Percentiles rank a stretch among this genome's conserved stretches.
These are phyloP conservation scores for Osmanthus fragrans DNA, from an alignment of 257 asterid genomes.

Conservation along the genomic window DNA sequence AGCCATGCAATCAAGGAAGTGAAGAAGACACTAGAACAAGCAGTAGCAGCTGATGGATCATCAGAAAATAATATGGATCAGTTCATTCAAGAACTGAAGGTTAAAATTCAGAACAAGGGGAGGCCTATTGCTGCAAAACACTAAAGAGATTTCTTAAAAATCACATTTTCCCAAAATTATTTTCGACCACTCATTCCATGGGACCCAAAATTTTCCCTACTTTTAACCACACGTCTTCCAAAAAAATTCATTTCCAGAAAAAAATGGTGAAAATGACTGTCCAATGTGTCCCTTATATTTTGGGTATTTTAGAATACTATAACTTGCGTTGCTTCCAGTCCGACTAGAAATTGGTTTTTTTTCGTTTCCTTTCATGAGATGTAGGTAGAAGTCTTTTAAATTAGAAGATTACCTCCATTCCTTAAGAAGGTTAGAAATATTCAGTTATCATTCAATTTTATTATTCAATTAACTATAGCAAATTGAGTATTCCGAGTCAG, in stretches of 20 bases:
- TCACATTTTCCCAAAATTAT: too few relatives aligned
- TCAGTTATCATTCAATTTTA: too few relatives aligned
- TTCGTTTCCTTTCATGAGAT: too few relatives aligned
- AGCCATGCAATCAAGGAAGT: constrained; percentile 30
- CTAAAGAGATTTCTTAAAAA: not conserved
- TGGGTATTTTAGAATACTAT: not conserved
- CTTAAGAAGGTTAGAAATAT: too few relatives aligned
- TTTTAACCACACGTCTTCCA: too few relatives aligned
- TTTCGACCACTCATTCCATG: too few relatives aligned
- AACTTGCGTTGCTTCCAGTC: not conserved
- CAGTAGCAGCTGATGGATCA: constrained; percentile 35
- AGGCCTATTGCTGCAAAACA: not conserved
- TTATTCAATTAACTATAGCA: too few relatives aligned
- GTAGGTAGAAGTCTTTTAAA: too few relatives aligned
- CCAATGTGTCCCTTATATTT: not conserved
- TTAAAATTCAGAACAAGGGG: constrained; percentile 16
- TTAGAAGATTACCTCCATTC: not conserved
- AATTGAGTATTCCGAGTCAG: too few relatives aligned
- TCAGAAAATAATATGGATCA: constrained; percentile 35
- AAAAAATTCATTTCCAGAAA: too few relatives aligned
- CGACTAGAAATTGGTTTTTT: not conserved
- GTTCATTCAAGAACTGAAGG: constrained; percentile 30
- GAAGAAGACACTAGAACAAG: constrained; percentile 30
- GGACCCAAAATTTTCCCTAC: too few relatives aligned
- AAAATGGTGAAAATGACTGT: not conserved